Evolutionary conservation across 2,329 filamentous ascomycete genomes (phyloP).

Genomic region (Fusarium musae): DNA sequence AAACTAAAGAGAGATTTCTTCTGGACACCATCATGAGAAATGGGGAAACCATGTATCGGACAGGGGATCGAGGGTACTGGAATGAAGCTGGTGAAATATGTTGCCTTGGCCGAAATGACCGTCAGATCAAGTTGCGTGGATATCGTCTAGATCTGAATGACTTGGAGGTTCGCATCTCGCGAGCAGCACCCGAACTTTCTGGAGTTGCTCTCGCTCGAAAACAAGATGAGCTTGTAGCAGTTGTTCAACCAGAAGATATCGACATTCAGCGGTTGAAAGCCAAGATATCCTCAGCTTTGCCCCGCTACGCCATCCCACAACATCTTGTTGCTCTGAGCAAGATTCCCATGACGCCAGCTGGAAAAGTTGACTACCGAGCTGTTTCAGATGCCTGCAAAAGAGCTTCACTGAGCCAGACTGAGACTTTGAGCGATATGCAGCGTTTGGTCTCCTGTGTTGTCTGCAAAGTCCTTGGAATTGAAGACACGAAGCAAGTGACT

Average conservation of each 20-base stretch:
- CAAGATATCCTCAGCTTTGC: not conserved
- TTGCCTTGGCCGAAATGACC: not conserved
- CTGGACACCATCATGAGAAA: not conserved
- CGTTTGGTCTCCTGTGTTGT: not conserved
- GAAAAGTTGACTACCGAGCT: not conserved
- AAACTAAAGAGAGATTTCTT: not conserved
- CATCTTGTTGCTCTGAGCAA: not conserved
- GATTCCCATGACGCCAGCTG: not conserved
- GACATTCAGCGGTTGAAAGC: not conserved
- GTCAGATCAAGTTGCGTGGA: not conserved
- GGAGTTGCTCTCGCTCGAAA: not conserved
- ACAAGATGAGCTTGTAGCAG: not conserved
- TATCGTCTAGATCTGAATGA: not conserved
- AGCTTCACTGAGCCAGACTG: not conserved
- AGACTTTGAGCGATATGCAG: not conserved
- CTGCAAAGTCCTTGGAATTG: not conserved
- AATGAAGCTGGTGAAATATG: not conserved
- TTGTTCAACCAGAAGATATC: not conserved
- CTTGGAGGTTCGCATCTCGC: not conserved
- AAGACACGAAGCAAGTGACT: not conserved
- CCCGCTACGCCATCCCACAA: not conserved
- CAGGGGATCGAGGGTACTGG: not conserved
- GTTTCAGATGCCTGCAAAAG: not conserved
- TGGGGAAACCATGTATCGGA: not conserved
- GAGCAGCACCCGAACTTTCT: not conserved